phyloP scores from a whole-genome alignment of 306 rosid genomes.

The Malus asiatica region DNA sequence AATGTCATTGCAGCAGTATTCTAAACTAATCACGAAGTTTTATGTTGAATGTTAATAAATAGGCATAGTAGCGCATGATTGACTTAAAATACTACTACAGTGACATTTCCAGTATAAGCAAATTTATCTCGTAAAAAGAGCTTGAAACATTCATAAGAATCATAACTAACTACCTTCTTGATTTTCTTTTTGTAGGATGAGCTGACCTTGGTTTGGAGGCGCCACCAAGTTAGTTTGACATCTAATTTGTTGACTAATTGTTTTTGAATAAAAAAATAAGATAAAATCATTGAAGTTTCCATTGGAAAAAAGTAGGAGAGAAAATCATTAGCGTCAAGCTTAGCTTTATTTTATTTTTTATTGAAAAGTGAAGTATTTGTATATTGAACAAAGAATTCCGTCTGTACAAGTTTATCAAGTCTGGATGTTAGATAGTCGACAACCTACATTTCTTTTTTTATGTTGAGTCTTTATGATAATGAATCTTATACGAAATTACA shows the following conservation, averaged over 20 bases:
- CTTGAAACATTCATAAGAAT: not conserved
- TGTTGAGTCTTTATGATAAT: rapidly evolving
- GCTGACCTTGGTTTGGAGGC: conserved; percentile 3
- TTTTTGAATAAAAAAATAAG: conserved; percentile 1
- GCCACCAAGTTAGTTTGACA: conserved; percentile 11
- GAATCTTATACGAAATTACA: too few relatives aligned
- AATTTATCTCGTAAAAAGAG: not conserved
- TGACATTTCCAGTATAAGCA: rapidly evolving
- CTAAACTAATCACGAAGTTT: too few relatives aligned
- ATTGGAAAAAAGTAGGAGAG: not conserved
- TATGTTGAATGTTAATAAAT: too few relatives aligned
- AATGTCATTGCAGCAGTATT: rapidly evolving
- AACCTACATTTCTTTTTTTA: rapidly evolving
- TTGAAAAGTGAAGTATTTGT: too few relatives aligned
- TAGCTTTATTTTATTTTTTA: not conserved
- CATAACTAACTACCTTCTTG: conserved; percentile 1
- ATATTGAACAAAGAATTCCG: too few relatives aligned
- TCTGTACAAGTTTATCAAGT: too few relatives aligned
- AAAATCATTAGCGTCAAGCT: not conserved
- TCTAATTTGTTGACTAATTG: not conserved
- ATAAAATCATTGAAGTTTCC: conserved; percentile 7
- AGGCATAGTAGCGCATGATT: rapidly evolving
- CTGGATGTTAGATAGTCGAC: too few relatives aligned
- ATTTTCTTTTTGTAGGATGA: conserved; percentile 32
- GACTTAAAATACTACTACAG: too few relatives aligned